Percentiles rank a stretch among this genome's conserved stretches.
These are phyloP conservation scores for Fagus sylvatica DNA, from an alignment of 306 rosid species.

Conservation along the genomic window DNA sequence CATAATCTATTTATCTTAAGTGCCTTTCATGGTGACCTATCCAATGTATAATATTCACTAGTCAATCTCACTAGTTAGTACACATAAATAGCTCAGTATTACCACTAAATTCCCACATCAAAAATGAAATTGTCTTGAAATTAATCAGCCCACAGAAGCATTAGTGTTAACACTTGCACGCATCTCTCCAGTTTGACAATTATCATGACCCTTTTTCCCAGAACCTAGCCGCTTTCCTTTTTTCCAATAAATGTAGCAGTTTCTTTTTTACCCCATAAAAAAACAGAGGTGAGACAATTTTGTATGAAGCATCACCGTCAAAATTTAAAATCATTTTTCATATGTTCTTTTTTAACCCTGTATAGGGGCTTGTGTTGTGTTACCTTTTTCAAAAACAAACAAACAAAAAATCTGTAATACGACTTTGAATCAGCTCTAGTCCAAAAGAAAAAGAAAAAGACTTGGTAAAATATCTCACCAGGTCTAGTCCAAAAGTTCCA, in stretches of 20 bases:
- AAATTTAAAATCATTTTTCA: no score
- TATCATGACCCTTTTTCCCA: no score
- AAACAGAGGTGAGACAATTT: not conserved
- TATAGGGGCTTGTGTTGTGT: not conserved
- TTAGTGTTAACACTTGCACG: slow-evolving; percentile 14
- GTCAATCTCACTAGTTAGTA: slow-evolving; percentile 2
- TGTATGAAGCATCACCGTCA: not conserved
- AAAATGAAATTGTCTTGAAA: slow-evolving; percentile 12
- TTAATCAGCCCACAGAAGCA: slow-evolving; percentile 8
- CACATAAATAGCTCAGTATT: slow-evolving; percentile 6
- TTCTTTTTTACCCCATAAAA: not conserved
- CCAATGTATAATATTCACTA: not conserved
- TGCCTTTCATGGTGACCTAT: not conserved
- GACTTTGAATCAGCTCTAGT: not conserved
- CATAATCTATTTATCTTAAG: not conserved
- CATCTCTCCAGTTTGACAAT: not conserved
- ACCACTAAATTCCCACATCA: slow-evolving; percentile 5
- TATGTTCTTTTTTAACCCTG: not conserved
- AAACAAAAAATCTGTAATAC: not conserved
- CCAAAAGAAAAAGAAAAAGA: no score
- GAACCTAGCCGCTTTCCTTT: not conserved
- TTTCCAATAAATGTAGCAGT: no score
- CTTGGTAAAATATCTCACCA: no score
- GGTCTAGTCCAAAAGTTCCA: no score
- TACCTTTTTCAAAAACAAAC: not conserved